Base-by-base conservation (phyloP, 164 flowering plant genomes). In the Chimonanthus praecox region DNA sequence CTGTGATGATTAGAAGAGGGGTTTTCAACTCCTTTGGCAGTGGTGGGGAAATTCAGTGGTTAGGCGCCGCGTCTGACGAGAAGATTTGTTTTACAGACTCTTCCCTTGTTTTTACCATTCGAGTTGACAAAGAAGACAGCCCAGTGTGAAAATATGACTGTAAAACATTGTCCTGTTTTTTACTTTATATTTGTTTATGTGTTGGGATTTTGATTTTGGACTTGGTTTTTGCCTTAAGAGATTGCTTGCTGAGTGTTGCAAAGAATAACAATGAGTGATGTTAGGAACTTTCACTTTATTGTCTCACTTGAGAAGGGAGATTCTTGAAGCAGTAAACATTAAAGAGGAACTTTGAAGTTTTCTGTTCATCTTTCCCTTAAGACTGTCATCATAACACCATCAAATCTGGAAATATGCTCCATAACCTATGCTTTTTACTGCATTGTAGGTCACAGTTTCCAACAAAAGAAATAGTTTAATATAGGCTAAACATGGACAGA, bases 171-270 rank as follows among this genome's bases (percentile, higher is more conserved):
- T 65, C 18, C 47, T 67, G 1, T 11, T 47, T 21, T 65, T 7
- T 7, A 15, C 15, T 49, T 49, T 62, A 11, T 6, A 66, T 7
- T 16, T 43, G 16, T 43, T 66, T 7, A 66, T 16, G 48, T 44
- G 33, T 43, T 63, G 11, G 44, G 44, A 63, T 49, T 70, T 76
- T 67, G 71, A 49, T 43, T 6, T 48, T 76, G 67, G 44, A 43
- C 15, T 64, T 64, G 66, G 44, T 58, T 43, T 75, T 70, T 2
- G 10, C 13, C 47, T 13, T 5, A 33, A 70, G 64, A 49, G 49
- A 18, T 73, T 79, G 76, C 76, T 73, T 79, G 73, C 49, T 48
- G 46, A 50, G 69, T 73, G 69, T 73, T 73, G 48, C 72, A 73
- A 76, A 73, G 78, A 73, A 76, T 70, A 62, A 64, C 11, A 73